Evolutionary conservation across 2,329 filamentous ascomycete genomes (phyloP), one percentile per base, ranked within the genome.

Genomic region (Pseudogymnoascus sp.): DNA sequence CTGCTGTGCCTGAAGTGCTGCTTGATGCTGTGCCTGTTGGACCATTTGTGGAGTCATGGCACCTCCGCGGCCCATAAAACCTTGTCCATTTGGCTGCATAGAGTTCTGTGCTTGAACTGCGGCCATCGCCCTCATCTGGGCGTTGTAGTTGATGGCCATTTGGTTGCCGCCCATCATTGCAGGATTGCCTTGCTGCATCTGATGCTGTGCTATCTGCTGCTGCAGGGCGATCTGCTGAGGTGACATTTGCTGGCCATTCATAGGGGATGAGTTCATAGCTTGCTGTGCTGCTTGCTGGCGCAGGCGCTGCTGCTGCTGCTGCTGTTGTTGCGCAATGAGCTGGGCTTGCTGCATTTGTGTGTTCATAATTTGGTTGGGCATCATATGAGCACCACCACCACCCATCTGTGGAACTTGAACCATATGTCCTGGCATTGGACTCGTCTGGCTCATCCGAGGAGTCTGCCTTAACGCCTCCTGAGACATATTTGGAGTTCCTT

Each of bases 371-470:
- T 69, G 68, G 61, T 77, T 78, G 63, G 78, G 78, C 76, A 85
- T 81, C 72, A 84, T 79, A 73, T 84, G 55, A 79, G 60, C 72
- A 64, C 79, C 78, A 17, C 48, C 48, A 25, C 48, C 48, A 25
- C 79, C 78, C 73, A 84, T 80, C 68, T 83, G 81, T 63, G 81
- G 81, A 64, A 78, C 79, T 62, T 84, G 81, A 0, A 80, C 76
- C 79, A 86, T 82, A 77, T 83, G 82, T 39, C 76, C 78, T 48
- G 84, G 82, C 51, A 84, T 80, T 17, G 85, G 84, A 69, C 84
- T 88, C 27, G 79, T 81, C 71, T 88, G 84, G 31, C 75, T 79
- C 80, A 87, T 85, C 62, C 84, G 81, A 51, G 85, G 85, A 9
- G 84, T 87, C 12, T 81, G 77, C 13, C 38, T 59, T 31, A 59